Base-by-base conservation (phyloP, 371 early-diverging fungal genomes). In the Blastocladiella emersonii region DNA sequence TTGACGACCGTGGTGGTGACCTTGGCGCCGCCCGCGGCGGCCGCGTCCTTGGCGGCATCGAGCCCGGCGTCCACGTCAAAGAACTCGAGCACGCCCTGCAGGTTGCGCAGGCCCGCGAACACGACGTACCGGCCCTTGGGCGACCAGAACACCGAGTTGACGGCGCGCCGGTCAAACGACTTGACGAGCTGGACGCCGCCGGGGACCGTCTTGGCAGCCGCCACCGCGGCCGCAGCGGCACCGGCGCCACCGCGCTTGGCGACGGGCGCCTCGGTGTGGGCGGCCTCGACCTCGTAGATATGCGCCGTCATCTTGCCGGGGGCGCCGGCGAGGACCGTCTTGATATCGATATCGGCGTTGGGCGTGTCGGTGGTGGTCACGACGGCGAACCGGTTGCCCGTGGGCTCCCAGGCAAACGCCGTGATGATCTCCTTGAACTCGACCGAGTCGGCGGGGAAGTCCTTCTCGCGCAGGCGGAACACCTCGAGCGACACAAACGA, bases 61-160 rank as follows among this genome's bases (percentile, higher is more conserved):
- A 78, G 78, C 56, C 81, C 80, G 61, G 91, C 90, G 61, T 95
- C 93, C 41, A 83, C 71, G 80, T 96, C 96, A 76, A 85, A 92
- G 78, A 97, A 96, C 72, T 96, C 92, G 56, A 97, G 74, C 57
- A 90, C 90, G 69, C 84, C 85, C 55, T 86, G 77, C 65, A 85
- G 76, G 15, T 83, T 86, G 64, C 91, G 86, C 63, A 95, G 74
- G 1, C 91, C 92, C 41, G 92, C 93, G 62, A 95, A 72, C 21
- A 96, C 85, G 30, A 90, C 80, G 74, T 93, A 89, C 61, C 96
- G 88, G 62, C 98, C 98, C 77, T 87, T 89, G 57, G 98, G 98
- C 37, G 93, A 93, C 98, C 98, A 98, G 71, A 82, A 78, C 64
- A 95, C 74, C 49, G 80, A 78, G 75, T 89, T 93, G 69, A 84